Evolutionary conservation across 2,329 filamentous ascomycete genomes (phyloP).

Genomic region (Colletotrichum aenigma): DNA sequence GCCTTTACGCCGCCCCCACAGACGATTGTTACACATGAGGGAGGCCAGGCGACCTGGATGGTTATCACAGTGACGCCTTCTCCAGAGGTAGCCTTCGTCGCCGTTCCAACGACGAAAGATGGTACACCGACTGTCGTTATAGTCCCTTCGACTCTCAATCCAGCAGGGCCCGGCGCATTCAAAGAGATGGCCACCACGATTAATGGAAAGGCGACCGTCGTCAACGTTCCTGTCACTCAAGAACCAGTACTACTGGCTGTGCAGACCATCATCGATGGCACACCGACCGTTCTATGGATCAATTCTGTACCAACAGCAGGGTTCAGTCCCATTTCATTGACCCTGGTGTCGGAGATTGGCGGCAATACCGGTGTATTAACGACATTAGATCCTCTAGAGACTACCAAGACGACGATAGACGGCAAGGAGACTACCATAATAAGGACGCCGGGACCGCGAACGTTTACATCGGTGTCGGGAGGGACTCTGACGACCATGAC

Average conservation of each 20-base stretch:
- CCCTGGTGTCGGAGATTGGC: constrained; percentile 26
- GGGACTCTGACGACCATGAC: constrained; percentile 28
- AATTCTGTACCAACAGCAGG: constrained; percentile 23
- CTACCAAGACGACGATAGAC: constrained; percentile 26
- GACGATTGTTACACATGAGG: background rate
- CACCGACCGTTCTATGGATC: constrained; percentile 17
- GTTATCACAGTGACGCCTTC: constrained; percentile 15
- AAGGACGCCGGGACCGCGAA: constrained; percentile 26
- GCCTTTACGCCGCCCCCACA: background rate
- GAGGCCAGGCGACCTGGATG: constrained; percentile 7
- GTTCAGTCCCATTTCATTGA: constrained; percentile 26
- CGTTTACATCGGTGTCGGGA: constrained; percentile 28
- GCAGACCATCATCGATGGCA: constrained; percentile 20
- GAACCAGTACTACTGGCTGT: background rate
- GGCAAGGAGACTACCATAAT: constrained; percentile 26
- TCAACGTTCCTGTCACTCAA: background rate
- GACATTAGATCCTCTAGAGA: constrained; percentile 24
- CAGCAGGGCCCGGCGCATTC: background rate
- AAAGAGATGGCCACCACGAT: background rate
- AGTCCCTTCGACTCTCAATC: background rate
- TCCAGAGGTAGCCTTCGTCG: background rate
- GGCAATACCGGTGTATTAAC: constrained; percentile 28
- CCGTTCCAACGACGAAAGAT: background rate
- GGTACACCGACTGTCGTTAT: background rate
- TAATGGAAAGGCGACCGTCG: background rate